Percentiles rank a stretch among this genome's conserved stretches.
These are phyloP conservation scores for Aspergillus sp. DNA, from an alignment of 2,329 filamentous ascomycete species.

Conservation along the genomic window DNA sequence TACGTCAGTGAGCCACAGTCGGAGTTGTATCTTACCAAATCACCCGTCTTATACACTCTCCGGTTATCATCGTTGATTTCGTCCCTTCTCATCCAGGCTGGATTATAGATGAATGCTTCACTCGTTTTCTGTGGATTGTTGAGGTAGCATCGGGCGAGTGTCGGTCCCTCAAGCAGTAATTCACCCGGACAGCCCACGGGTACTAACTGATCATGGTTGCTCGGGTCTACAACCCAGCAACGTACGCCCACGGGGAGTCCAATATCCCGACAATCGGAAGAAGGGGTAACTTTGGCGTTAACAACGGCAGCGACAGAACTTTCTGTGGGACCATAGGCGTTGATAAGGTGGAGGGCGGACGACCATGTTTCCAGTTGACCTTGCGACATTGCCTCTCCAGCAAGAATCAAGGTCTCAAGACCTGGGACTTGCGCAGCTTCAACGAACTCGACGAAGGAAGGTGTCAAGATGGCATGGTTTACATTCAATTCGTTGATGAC, in stretches of 20 bases:
- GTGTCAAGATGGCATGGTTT: constrained; percentile 61
- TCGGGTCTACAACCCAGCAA: constrained; percentile 44
- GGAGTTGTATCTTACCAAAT: constrained; percentile 43
- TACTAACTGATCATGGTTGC: constrained; percentile 43
- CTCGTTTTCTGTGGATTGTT: constrained; percentile 60
- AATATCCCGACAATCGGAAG: constrained; percentile 39
- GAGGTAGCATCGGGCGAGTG: constrained; percentile 65
- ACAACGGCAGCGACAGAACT: constrained; percentile 39
- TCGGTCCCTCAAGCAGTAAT: constrained; percentile 48
- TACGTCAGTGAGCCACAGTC: constrained; percentile 40
- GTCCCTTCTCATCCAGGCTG: constrained; percentile 53
- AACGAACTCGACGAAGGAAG: constrained; percentile 57
- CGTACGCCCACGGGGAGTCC: constrained; percentile 37
- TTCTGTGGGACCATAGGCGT: constrained; percentile 50
- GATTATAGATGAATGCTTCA: constrained; percentile 60
- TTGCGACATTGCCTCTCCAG: constrained; percentile 53
- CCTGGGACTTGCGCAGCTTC: constrained; percentile 46
- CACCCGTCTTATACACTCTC: constrained; percentile 46
- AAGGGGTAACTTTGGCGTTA: constrained; percentile 33
- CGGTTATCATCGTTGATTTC: constrained; percentile 21
- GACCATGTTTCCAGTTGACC: constrained; percentile 41
- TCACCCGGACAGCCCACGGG: constrained; percentile 46
- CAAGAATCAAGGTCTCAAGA: constrained; percentile 47
- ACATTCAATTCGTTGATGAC: constrained; percentile 57
- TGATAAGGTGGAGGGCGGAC: constrained; percentile 39